Evolutionary conservation across 75 land plant genomes (phyloP), one percentile per base, ranked within the genome.

Genomic region (Sequoiadendron giganteum): DNA sequence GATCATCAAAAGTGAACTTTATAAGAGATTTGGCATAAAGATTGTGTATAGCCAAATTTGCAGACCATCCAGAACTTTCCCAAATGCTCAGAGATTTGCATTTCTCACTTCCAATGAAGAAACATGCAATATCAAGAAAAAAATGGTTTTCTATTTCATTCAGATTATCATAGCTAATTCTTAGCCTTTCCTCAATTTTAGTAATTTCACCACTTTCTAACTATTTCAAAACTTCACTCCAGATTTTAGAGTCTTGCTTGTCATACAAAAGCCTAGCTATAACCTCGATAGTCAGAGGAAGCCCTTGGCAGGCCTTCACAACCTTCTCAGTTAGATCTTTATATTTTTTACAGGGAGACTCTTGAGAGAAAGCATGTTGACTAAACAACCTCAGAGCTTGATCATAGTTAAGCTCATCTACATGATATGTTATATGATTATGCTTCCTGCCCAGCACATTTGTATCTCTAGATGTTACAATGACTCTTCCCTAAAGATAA

Each of bases 251-350:
- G 88, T 77, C 85, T 52, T 77, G 61, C 36, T 77, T 79, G 11
- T 77, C 89, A 36, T 47, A 85, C 47, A 88, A 65, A 36, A 61
- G 76, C 49, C 42, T 70, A 45, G 88, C 89, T 36, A 88, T 72
- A 11, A 89, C 68, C 28, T 89, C 88, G n/a, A 89, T 21, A 48
- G 88, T 79, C 39, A 87, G 36, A 32, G 88, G 90, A 75, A 87
- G 52, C 11, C 90, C 90, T 10, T 87, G 55, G 73, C 88, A 86
- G 30, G 90, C 90, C 48, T 86, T 61, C 10, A 85, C 89, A 42
- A 89, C 61, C 47, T 56, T 45, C 38, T 89, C 83, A 5, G 89
- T 76, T 13, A 89, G 73, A 30, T 48, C 58, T 54, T 38, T 38
- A 73, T 76, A 87, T 1, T n/a, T 82, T 8, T 8, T 19, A 18